Base-by-base conservation (phyloP, 768 basidiomycete genomes). In the Termitomyces sp. region DNA sequence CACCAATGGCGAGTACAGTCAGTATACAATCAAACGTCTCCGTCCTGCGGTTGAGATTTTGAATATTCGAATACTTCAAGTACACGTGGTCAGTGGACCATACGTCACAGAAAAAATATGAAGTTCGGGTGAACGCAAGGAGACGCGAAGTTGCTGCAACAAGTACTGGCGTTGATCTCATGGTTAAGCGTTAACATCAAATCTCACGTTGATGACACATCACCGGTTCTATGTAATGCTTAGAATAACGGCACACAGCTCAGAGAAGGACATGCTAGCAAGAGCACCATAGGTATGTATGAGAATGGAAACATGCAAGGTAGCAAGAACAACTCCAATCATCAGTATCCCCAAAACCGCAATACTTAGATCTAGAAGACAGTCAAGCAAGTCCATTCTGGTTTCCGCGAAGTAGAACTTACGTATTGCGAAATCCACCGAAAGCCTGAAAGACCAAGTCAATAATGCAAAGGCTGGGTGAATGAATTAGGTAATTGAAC, bases 341-440 rank as follows among this genome's bases (percentile, higher is more conserved):
- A 42, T 45, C 40, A 56, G 48, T 45, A 54, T 54, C 52, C 51
- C 51, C 32, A 17, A 48, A 28, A 45, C 43, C n/a, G 37, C 15
- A 40, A 19, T 21, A 35, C 61, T 74, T 68, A 77, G 63, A 78
- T 76, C 76, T 78, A 40, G 28, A 49, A 30, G 53, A 37, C 22
- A 32, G 60, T 19, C 45, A 46, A 38, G 37, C 11, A 26, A 17
- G 12, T 50, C 34, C 0, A 17, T 51, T 21, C 6, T 50, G 17
- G 12, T 42, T 40, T 43, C 21, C 9, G 43, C 8, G 37, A 17
- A n/a, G 22, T 7, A 30, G 26, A 41, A 74, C 89, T 63, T 69
- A 95, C 93, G 74, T 97, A 97, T 95, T 95, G 94, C 60, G 92
- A 94, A 57, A 97, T 66, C 94, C 94, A 97, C 62, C 93, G 86